phyloP scores from a whole-genome alignment of 805 yeast genomes.

The Kuraishia ogatae region DNA sequence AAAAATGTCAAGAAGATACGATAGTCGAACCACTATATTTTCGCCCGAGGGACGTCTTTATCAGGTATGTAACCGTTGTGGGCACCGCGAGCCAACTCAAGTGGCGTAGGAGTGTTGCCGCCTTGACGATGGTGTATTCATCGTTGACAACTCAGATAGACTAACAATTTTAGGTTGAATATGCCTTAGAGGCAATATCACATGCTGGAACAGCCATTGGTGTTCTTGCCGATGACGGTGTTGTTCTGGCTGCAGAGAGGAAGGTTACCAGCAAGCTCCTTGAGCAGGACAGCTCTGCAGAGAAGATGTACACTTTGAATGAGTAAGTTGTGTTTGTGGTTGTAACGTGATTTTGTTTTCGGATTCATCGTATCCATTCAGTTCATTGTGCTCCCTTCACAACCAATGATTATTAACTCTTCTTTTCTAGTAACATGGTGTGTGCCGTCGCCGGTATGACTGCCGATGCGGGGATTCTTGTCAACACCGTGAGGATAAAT shows the following conservation, averaged over 20 bases:
- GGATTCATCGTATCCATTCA: too few species aligned
- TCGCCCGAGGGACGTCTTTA: constrained; percentile 98
- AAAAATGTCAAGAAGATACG: constrained; percentile 92
- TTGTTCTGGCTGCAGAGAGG: constrained; percentile 93
- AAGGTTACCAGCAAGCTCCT: constrained; percentile 87
- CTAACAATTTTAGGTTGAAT: constrained; percentile 52
- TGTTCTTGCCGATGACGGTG: constrained; percentile 71
- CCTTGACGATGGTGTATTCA: background rate
- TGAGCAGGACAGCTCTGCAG: constrained; percentile 91
- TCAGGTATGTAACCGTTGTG: constrained; percentile 45
- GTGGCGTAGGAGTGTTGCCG: background rate
- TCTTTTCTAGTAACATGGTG: constrained; percentile 39
- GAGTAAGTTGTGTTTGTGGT: constrained; percentile 30
- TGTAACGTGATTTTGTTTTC: too few species aligned
- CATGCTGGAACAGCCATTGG: constrained; percentile 83
- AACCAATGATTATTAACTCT: constrained; percentile 8
- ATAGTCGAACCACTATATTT: constrained; percentile 95
- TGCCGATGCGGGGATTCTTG: constrained; percentile 89
- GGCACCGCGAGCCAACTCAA: background rate
- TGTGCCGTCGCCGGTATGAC: constrained; percentile 98
- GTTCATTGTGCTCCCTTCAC: background rate
- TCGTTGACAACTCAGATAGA: background rate
- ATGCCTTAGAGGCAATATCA: constrained; percentile 86
- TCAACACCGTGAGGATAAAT: constrained; percentile 73
- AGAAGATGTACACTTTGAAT: constrained; percentile 80